Base-by-base conservation (phyloP, 495 filamentous ascomycete species). In the Amphirosellinia nigrospora region DNA sequence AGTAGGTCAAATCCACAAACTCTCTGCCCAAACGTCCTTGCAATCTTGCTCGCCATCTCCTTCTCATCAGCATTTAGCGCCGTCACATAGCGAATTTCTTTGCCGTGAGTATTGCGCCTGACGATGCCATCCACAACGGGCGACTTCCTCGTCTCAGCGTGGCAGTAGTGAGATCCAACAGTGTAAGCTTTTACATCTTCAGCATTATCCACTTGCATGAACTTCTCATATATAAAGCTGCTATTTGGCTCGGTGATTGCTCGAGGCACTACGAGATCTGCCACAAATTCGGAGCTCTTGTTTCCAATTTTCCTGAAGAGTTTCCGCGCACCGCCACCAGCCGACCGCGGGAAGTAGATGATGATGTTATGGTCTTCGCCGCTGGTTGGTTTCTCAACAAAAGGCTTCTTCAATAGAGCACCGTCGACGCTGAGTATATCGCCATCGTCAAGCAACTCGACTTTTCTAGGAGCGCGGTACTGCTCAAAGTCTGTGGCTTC, bases 121-220 rank as follows among this genome's bases (percentile, higher is more conserved):
- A 99, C 96, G 59, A 98, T 86, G 3, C 96, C 96, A 79, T 99
- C 96, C 13, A 99, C 96, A 30, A 98, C 96, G 16, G 96, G 96
- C 19, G 93, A 97, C 79, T 97, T 99, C 68, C 96, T 87, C 9
- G 96, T 98, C 82, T 99, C 96, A 10, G 96, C 95, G 73, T 99
- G 96, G 74, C 96, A 98, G 75, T 92, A 99, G 45, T 92, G 86
- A 0, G 94, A 91, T 0, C 96, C 96, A 38, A 99, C 96, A 0
- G 96, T 99, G 77, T 99, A 99, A 0, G 95, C 96, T 77, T 99
- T 99, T 75, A 99, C 94, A 74, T 99, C 96, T 78, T 99, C 96
- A 0, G 94, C 89, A 76, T 98, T 98, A 76, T 98, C 94, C 34
- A 97, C 94, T 60, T 92, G 89, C 80, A 99, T 89, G 74, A 99